Evolutionary conservation across 106 monocot species (phyloP).

Genomic region (Dendrobium officinale): DNA sequence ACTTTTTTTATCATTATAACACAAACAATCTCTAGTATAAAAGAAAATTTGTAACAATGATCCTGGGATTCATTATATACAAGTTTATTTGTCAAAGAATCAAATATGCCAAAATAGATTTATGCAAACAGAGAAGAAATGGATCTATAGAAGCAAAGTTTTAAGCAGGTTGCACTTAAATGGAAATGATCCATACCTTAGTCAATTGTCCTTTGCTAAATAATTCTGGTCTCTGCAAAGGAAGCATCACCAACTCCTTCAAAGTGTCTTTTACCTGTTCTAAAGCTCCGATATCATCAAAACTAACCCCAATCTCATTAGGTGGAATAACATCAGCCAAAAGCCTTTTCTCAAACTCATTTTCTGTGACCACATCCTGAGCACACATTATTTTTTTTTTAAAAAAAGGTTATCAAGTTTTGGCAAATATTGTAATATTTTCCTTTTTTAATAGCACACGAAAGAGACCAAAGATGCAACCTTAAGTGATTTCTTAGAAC

Average conservation of each 20-base stretch:
- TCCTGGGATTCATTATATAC: neutral
- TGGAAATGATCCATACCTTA: slow-evolving; percentile 32
- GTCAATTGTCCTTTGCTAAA: slow-evolving; percentile 80
- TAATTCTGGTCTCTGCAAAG: slow-evolving; percentile 70
- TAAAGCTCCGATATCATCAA: slow-evolving; percentile 80
- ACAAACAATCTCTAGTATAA: neutral
- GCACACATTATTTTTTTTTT: neutral
- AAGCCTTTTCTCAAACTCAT: slow-evolving; percentile 90
- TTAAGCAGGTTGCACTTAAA: neutral
- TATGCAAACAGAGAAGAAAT: neutral
- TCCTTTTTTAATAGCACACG: neutral
- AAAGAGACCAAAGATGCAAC: slow-evolving; percentile 17
- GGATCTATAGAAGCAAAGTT: neutral
- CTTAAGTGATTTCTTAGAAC: slow-evolving; percentile 77
- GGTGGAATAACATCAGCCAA: slow-evolving; percentile 83
- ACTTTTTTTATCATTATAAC: no score
- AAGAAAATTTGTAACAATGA: neutral
- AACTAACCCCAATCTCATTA: slow-evolving; percentile 77
- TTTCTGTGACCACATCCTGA: slow-evolving; percentile 83
- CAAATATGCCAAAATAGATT: neutral
- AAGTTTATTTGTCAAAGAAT: neutral
- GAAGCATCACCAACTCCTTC: slow-evolving; percentile 87
- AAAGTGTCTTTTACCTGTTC: slow-evolving; percentile 82
- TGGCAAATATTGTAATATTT: neutral
- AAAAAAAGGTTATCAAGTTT: neutral